A percentile compares a stretch with the other conserved stretches of the same genome.
Evolutionary conservation across 495 filamentous ascomycete species (phyloP).

Genomic region (Penicillium verhagenii): DNA sequence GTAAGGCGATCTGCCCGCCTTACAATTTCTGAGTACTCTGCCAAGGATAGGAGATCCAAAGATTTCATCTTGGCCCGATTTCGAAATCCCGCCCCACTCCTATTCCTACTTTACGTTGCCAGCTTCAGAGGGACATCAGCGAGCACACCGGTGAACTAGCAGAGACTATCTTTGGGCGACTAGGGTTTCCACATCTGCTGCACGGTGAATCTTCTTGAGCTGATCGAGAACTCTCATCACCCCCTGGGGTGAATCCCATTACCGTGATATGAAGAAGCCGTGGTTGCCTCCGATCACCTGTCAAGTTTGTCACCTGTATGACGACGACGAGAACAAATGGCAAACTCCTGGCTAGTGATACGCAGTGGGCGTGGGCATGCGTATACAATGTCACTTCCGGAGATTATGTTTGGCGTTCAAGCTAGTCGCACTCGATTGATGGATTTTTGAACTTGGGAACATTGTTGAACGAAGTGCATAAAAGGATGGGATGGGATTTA

Average conservation of each 20-base stretch:
- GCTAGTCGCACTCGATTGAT: slow-evolving; percentile 10
- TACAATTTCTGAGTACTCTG: slow-evolving; percentile 36
- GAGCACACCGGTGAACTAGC: slow-evolving; percentile 60
- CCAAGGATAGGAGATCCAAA: slow-evolving; percentile 30
- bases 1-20: slow-evolving; percentile 21
- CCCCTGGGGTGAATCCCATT: slow-evolving; percentile 26
- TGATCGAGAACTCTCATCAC: slow-evolving; percentile 8
- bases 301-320: not conserved
- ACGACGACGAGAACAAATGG: slow-evolving; percentile 13
- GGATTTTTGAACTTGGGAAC: not conserved
- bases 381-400: slow-evolving; percentile 3
- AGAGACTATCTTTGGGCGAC: slow-evolving; percentile 17
- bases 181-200: not conserved
- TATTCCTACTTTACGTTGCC: slow-evolving; percentile 21
- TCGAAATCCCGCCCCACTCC: slow-evolving; percentile 19
- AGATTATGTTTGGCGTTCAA: slow-evolving; percentile 9
- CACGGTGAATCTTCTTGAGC: not conserved
- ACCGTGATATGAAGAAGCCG: slow-evolving; percentile 10
- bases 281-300: not conserved
- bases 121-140: slow-evolving; percentile 49
- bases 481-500: not conserved
- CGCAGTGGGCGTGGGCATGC: slow-evolving; percentile 6
- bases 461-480: not conserved
- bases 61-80: slow-evolving; percentile 21
- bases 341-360: slow-evolving; percentile 9